Evolutionary conservation across 2,329 filamentous ascomycete genomes (phyloP).

Genomic region (Microdochium trichocladiopsis): DNA sequence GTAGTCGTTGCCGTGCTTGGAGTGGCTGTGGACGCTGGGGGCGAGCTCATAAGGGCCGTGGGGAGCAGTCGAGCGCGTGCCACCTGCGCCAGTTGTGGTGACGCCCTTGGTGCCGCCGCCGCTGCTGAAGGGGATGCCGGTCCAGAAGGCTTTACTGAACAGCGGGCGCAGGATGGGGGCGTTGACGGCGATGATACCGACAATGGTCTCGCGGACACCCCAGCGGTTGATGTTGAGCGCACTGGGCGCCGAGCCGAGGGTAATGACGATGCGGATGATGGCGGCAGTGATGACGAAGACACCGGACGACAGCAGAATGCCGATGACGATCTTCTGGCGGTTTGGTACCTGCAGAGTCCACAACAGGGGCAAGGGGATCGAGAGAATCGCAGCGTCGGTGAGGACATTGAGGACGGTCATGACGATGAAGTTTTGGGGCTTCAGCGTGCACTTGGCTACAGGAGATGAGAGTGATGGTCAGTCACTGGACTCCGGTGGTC

Average conservation of each 20-base stretch:
- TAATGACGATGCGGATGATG: constrained; percentile 22
- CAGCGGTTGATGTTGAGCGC: constrained; percentile 26
- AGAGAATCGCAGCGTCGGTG: constrained; percentile 22
- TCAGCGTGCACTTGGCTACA: constrained; percentile 17
- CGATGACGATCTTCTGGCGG: constrained; percentile 20
- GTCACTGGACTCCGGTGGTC: not conserved
- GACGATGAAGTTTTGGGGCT: constrained; percentile 19
- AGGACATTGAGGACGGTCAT: constrained; percentile 20
- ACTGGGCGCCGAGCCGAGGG: constrained; percentile 16
- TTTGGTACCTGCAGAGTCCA: constrained; percentile 21
- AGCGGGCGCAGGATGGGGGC: constrained; percentile 22
- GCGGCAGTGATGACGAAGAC: constrained; percentile 26
- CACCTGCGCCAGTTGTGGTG: not conserved
- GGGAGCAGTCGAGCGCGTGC: not conserved
- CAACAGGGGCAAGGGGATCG: constrained; percentile 23
- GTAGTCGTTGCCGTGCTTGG: not conserved
- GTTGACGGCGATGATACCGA: constrained; percentile 27
- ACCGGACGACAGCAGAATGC: constrained; percentile 22
- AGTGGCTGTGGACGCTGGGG: not conserved
- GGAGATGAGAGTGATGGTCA: not conserved
- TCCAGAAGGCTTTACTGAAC: constrained; percentile 19
- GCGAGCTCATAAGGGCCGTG: constrained; percentile 5
- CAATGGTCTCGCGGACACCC: constrained; percentile 26
- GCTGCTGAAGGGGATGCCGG: constrained; percentile 1
- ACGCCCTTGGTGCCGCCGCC: not conserved